Evolutionary conservation across 192 early-diverging fungal genomes (phyloP).

Genomic region (Mortierella alpina): DNA sequence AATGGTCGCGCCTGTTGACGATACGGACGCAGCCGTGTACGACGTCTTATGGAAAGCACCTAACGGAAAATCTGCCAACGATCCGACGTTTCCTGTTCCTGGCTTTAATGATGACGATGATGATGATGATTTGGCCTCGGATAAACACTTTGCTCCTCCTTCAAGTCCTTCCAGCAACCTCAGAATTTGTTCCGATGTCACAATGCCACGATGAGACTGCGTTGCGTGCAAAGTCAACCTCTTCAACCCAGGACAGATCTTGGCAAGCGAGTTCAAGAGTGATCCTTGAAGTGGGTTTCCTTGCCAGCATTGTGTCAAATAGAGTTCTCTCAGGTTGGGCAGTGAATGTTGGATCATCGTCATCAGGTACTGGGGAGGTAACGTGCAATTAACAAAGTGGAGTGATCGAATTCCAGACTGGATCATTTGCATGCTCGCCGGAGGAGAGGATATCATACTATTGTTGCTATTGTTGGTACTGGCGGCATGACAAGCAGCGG

Average conservation of each 20-base stretch:
- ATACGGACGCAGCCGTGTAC: conserved; percentile 17
- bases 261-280: conserved; percentile 17
- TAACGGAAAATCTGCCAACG: conserved; percentile 30
- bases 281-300: conserved; percentile 11
- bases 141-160: neutral
- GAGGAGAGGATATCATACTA: neutral
- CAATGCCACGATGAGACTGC: conserved; percentile 25
- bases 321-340: conserved; percentile 19
- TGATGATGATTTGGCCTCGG: too few relatives aligned
- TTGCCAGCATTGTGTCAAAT: conserved; percentile 42
- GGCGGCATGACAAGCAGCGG: neutral
- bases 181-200: conserved; percentile 19
- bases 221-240: conserved; percentile 30
- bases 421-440: neutral
- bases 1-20: conserved; percentile 14
- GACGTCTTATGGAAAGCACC: conserved; percentile 14
- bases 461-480: neutral
- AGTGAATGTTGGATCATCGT: conserved; percentile 42
- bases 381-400: conserved; percentile 43
- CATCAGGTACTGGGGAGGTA: conserved; percentile 42
- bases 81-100: neutral
- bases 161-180: conserved; percentile 18
- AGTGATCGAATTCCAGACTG: conserved; percentile 31
- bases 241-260: conserved; percentile 26
- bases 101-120: neutral